Evolutionary conservation across 768 basidiomycete genomes (phyloP).

Genomic region (Pleurotus ostreatus): DNA sequence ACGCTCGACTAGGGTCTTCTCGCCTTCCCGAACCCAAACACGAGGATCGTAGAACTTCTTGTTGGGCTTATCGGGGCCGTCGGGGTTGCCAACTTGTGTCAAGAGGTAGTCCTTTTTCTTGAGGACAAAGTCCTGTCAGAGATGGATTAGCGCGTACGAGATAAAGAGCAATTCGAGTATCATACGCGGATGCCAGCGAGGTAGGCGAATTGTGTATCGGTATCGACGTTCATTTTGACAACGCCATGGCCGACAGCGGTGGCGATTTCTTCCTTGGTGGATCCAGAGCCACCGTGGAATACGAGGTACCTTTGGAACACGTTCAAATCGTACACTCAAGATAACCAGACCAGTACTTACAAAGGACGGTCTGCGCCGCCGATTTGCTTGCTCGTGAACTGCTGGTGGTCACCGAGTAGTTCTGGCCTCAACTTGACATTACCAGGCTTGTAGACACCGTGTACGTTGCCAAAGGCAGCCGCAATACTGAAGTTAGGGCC

Average conservation of each 20-base stretch:
- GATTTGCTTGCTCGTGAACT: slow-evolving; percentile 64
- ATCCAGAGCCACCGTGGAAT: slow-evolving; percentile 99
- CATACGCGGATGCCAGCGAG: slow-evolving; percentile 75
- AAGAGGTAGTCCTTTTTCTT: slow-evolving; percentile 87
- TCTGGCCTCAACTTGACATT: slow-evolving; percentile 94
- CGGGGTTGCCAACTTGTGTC: slow-evolving; percentile 95
- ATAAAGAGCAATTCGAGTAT: background rate
- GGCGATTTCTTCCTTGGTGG: slow-evolving; percentile 91
- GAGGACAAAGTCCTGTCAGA: slow-evolving; percentile 69
- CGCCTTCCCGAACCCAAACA: slow-evolving; percentile 98
- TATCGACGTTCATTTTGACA: slow-evolving; percentile 99
- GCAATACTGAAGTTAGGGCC: slow-evolving; percentile 96
- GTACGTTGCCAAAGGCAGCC: slow-evolving; percentile 97
- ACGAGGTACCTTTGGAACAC: slow-evolving; percentile 74
- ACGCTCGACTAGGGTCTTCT: slow-evolving; percentile 84
- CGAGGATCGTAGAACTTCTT: slow-evolving; percentile 99
- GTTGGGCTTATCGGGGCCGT: slow-evolving; percentile 96
- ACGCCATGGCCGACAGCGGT: slow-evolving; percentile 91
- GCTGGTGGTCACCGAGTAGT: slow-evolving; percentile 89
- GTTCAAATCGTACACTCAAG: background rate
- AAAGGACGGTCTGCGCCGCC: slow-evolving; percentile 71
- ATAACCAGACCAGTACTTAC: slow-evolving; percentile 40
- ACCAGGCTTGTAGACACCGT: slow-evolving; percentile 99
- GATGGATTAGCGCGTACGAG: background rate
- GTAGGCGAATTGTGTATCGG: slow-evolving; percentile 92